phyloP scores from a whole-genome alignment of 805 yeast species.

The Nakazawaea ambrosiae region DNA sequence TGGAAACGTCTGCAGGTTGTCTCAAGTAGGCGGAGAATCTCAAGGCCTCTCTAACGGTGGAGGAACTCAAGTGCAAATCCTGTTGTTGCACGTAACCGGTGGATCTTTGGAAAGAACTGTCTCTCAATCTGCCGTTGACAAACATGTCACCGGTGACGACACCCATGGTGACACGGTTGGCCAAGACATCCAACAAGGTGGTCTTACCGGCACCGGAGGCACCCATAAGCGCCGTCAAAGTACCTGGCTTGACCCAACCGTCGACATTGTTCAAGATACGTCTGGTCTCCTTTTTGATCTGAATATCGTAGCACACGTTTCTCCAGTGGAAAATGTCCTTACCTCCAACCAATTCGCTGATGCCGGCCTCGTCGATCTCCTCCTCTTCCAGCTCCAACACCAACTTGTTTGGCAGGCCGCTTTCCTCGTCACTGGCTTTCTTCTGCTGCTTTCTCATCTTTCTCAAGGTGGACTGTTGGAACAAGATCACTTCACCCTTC shows the following conservation, averaged over 20 bases:
- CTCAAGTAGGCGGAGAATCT: slow-evolving; percentile 66
- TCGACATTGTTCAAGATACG: slow-evolving; percentile 40
- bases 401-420: slow-evolving; percentile 1
- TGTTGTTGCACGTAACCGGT: slow-evolving; percentile 82
- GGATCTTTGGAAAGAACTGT: slow-evolving; percentile 62
- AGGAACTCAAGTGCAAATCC: slow-evolving; percentile 62
- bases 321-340: slow-evolving; percentile 60
- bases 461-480: slow-evolving; percentile 35
- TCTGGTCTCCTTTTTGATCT: slow-evolving; percentile 41
- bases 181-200: slow-evolving; percentile 63
- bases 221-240: slow-evolving; percentile 78
- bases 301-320: slow-evolving; percentile 53
- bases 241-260: slow-evolving; percentile 78
- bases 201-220: slow-evolving; percentile 88
- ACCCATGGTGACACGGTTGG: slow-evolving; percentile 66
- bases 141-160: slow-evolving; percentile 64
- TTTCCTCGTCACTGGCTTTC: slow-evolving; percentile 1
- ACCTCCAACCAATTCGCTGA: slow-evolving; percentile 23
- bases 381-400: slow-evolving; percentile 18
- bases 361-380: slow-evolving; percentile 21
- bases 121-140: slow-evolving; percentile 63
- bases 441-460: slow-evolving; percentile 6
- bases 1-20: slow-evolving; percentile 53
- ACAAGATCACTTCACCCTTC: slow-evolving; percentile 65
- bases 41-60: slow-evolving; percentile 72